Evolutionary conservation across 2,329 filamentous ascomycete genomes (phyloP).

Genomic region (Colletotrichum theobromicola): DNA sequence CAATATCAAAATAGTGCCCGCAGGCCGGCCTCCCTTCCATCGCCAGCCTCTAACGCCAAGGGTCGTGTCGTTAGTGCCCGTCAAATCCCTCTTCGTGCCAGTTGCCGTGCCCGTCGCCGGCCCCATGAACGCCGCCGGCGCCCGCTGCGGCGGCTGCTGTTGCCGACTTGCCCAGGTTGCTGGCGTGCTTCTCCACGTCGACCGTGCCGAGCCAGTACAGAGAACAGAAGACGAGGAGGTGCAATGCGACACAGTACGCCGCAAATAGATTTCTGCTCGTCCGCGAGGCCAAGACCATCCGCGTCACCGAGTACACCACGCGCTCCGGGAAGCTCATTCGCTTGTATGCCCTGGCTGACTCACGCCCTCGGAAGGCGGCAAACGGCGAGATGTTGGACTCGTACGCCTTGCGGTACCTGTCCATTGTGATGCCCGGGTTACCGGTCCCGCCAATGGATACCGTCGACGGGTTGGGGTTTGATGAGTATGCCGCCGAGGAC

Average conservation of each 20-base stretch:
- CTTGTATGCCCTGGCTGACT: slow-evolving; percentile 88
- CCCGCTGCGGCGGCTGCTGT: slow-evolving; percentile 47
- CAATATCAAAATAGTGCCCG: neutral
- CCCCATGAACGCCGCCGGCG: slow-evolving; percentile 30
- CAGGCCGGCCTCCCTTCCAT: neutral
- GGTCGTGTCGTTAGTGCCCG: slow-evolving; percentile 33
- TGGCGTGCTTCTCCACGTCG: slow-evolving; percentile 67
- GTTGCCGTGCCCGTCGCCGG: slow-evolving; percentile 49
- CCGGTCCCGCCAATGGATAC: slow-evolving; percentile 62
- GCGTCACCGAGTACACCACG: slow-evolving; percentile 86
- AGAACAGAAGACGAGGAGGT: slow-evolving; percentile 85
- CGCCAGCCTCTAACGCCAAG: neutral
- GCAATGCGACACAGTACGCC: slow-evolving; percentile 86
- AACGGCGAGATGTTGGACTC: slow-evolving; percentile 96
- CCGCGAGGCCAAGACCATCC: slow-evolving; percentile 88
- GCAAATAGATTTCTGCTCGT: slow-evolving; percentile 94
- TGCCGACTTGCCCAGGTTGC: slow-evolving; percentile 56
- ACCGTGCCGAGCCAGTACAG: slow-evolving; percentile 82
- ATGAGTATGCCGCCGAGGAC: slow-evolving; percentile 68
- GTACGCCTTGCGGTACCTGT: slow-evolving; percentile 90
- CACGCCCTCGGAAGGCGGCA: slow-evolving; percentile 91
- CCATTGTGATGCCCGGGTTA: slow-evolving; percentile 70
- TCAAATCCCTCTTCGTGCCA: slow-evolving; percentile 71
- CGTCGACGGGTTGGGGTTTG: slow-evolving; percentile 78
- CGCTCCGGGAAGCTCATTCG: slow-evolving; percentile 92